phyloP scores from a whole-genome alignment of 805 yeast species.

The Kuraishia borneana region DNA sequence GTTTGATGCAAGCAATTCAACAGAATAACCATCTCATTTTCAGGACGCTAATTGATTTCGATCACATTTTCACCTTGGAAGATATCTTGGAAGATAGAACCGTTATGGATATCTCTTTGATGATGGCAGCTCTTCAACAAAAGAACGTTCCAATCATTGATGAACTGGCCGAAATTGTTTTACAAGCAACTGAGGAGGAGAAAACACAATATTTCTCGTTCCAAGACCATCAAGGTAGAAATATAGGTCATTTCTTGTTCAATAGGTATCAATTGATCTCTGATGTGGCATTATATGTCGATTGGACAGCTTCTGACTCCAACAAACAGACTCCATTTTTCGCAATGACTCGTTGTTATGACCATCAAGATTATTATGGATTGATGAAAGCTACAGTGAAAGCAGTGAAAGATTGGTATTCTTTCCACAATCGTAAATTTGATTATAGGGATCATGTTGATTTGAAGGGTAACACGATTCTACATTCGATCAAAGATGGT shows the following conservation, averaged over 20 bases:
- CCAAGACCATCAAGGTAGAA: constrained; percentile 42
- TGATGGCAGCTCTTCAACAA: constrained; percentile 50
- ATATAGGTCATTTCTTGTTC: constrained; percentile 65
- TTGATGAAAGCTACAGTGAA: constrained; percentile 35
- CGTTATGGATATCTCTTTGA: constrained; percentile 39
- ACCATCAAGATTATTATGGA: constrained; percentile 48
- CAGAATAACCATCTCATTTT: constrained; percentile 34
- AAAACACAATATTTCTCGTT: constrained; percentile 33
- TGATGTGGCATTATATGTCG: constrained; percentile 42
- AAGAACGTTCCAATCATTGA: constrained; percentile 35
- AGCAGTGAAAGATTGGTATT: constrained; percentile 32
- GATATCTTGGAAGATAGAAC: constrained; percentile 58
- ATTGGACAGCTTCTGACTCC: constrained; percentile 61
- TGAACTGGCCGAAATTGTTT: constrained; percentile 34
- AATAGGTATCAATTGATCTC: constrained; percentile 41
- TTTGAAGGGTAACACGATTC: constrained; percentile 56
- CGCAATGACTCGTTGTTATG: constrained; percentile 70
- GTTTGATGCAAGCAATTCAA: constrained; percentile 50
- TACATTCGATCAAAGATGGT: constrained; percentile 51
- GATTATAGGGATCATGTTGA: constrained; percentile 60
- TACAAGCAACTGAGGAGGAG: constrained; percentile 30
- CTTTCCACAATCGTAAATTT: constrained; percentile 16
- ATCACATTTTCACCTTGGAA: constrained; percentile 45
- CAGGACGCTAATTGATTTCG: constrained; percentile 30
- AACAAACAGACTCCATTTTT: constrained; percentile 72